Base-by-base conservation (phyloP, 192 early-diverging fungal genomes). In the Gigaspora rosea region DNA sequence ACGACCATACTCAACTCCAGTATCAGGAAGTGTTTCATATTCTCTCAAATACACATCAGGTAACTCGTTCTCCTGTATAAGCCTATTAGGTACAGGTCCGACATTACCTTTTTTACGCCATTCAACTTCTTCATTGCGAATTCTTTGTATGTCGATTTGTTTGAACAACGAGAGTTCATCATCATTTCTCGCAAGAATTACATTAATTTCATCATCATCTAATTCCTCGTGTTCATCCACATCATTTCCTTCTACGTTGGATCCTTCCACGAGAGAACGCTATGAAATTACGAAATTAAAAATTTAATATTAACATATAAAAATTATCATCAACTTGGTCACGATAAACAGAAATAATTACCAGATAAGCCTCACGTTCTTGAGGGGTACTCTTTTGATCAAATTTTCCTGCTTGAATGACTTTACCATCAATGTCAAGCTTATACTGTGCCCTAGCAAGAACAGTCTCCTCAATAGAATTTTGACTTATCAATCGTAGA, bases 341-440 rank as follows among this genome's bases (percentile, higher is more conserved):
- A 7, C 7, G 7, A 41, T 41, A 41, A n/a, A 41, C 41, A 3
- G 41, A 7, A 41, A 41, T 41, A 41, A 1, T 0, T 41, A 41
- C 41, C 41, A 99, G 79, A 71, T 96, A 91, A 5, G 90, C 91
- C 71, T 99, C 98, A 66, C 95, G 92, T 80, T 98, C 98, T 74
- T 95, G 92, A 47, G 92, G 93, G 1, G 93, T 92, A 82, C 93
- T 96, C 78, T 96, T 95, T 79, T 99, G 92, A 82, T 99, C 98
- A 81, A 99, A 99, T 86, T 98, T 99, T 59, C 98, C 98, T 54
- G 97, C 97, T 85, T 99, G 98, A 81, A 99, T 99, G 65, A 99
- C 95, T 82, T 98, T 98, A 71, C 96, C 95, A 77, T 99, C 98
- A 78, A 99, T 92, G 75, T 96, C 95, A 51, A 97, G 86, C 82